A percentile compares a stretch with the other conserved stretches of the same genome.
These are phyloP conservation scores for Neocallimastix lanati DNA, from an alignment of 192 early-diverging fungal genomes.

Conservation along the genomic window DNA sequence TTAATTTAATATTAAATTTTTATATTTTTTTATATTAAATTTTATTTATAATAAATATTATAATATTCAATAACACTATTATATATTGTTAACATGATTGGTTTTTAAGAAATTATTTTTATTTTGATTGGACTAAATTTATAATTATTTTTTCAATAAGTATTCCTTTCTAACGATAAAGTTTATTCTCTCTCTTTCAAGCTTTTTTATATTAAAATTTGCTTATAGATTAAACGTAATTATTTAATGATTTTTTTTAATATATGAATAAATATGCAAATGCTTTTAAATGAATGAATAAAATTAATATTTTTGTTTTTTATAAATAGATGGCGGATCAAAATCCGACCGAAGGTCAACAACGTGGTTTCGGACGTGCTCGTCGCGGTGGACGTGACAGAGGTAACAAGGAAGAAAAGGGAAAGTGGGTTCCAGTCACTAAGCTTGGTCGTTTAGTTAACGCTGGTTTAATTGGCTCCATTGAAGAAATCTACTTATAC, in stretches of 20 bases:
- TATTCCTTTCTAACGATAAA: neutral
- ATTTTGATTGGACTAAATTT: neutral
- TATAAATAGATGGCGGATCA: neutral
- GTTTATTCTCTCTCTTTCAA: neutral
- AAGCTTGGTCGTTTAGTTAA: slow-evolving; percentile 98
- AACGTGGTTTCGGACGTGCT: slow-evolving; percentile 59
- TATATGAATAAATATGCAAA: too few relatives aligned
- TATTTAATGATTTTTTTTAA: too few relatives aligned
- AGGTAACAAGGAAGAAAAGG: slow-evolving; percentile 67
- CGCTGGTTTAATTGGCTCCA: slow-evolving; percentile 90
- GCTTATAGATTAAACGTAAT: neutral
- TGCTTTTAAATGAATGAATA: too few relatives aligned
- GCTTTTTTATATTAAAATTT: neutral
- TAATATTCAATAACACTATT: too few relatives aligned
- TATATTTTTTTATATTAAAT: too few relatives aligned
- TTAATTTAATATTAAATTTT: too few relatives aligned
- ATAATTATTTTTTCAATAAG: neutral
- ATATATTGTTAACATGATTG: neutral
- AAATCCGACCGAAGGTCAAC: slow-evolving; percentile 19
- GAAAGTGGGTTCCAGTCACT: slow-evolving; percentile 70
- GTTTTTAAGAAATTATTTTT: neutral
- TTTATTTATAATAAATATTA: too few relatives aligned
- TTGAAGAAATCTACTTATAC: slow-evolving; percentile 95
- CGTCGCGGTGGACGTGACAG: slow-evolving; percentile 45
- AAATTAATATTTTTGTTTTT: too few relatives aligned